These are phyloP conservation scores for Sanghuangporus weigelae DNA, from an alignment of 1,284 basidiomycete genomes.

Conservation along the genomic window DNA sequence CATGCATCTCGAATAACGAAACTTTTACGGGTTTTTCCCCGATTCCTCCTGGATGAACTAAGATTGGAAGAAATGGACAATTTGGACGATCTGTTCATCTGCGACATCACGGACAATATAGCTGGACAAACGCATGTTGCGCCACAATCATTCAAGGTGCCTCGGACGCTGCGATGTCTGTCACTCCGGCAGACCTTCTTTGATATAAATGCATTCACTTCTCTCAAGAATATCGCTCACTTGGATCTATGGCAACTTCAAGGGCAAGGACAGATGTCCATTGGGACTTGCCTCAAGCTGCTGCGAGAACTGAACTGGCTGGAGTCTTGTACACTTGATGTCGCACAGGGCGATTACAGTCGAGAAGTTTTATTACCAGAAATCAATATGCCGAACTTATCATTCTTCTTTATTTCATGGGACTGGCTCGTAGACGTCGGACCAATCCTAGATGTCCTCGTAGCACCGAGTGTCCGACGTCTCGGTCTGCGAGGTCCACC, in stretches of 20 bases:
- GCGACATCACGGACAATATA: conserved; percentile 13
- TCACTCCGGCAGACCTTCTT: conserved; percentile 18
- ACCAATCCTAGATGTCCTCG: conserved; percentile 14
- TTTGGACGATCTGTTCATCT: conserved; percentile 18
- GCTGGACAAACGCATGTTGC: conserved; percentile 4
- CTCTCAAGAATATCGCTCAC: conserved; percentile 10
- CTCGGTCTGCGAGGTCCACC: conserved; percentile 17
- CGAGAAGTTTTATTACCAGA: conserved; percentile 1
- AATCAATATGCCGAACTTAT: conserved; percentile 14
- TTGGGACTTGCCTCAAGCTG: conserved; percentile 10
- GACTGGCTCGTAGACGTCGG: conserved; percentile 19
- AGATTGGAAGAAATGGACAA: conserved; percentile 13
- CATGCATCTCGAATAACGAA: conserved; percentile 17
- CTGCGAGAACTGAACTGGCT: conserved; percentile 13
- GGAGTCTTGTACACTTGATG: conserved; percentile 18
- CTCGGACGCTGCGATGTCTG: conserved; percentile 12
- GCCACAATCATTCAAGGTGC: conserved; percentile 10
- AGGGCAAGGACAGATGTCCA: conserved; percentile 16
- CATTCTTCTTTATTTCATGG: conserved; percentile 19
- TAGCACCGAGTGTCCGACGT: conserved; percentile 13
- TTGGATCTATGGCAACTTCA: conserved; percentile 19
- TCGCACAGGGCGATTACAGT: conserved; percentile 10
- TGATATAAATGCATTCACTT: conserved; percentile 15
- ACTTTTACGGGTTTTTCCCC: conserved; percentile 16
- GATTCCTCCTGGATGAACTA: conserved; percentile 14